These are phyloP conservation scores for Circinella minor DNA, from an alignment of 371 early-diverging fungal species.

Conservation along the genomic window DNA sequence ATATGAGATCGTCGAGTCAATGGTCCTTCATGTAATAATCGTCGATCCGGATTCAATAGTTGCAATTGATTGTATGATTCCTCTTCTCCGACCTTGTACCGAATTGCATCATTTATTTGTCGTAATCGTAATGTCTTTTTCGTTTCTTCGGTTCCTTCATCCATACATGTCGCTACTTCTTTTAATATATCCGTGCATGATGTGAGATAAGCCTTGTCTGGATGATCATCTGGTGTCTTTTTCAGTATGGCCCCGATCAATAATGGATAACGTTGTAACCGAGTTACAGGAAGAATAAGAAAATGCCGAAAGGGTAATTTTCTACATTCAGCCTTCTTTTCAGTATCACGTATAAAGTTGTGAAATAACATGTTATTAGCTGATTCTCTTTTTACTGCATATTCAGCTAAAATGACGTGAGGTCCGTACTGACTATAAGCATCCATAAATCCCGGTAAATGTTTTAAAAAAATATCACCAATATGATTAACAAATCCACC, in stretches of 20 bases:
- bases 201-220: slow-evolving; percentile 68
- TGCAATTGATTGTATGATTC: slow-evolving; percentile 43
- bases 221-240: slow-evolving; percentile 78
- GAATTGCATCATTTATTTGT: slow-evolving; percentile 28
- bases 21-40: slow-evolving; percentile 79
- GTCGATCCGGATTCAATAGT: slow-evolving; percentile 68
- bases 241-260: slow-evolving; percentile 82
- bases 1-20: slow-evolving; percentile 69
- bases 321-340: slow-evolving; percentile 60
- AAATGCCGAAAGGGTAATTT: slow-evolving; percentile 61
- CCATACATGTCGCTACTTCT: slow-evolving; percentile 58
- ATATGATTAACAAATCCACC: slow-evolving; percentile 75
- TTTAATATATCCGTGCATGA: slow-evolving; percentile 67
- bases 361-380: slow-evolving; percentile 63
- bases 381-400: slow-evolving; percentile 75
- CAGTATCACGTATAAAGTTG: slow-evolving; percentile 71
- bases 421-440: slow-evolving; percentile 85
- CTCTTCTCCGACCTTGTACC: slow-evolving; percentile 17
- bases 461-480: slow-evolving; percentile 81
- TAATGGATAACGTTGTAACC: slow-evolving; percentile 87
- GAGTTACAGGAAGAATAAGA: slow-evolving; percentile 70
- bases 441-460: slow-evolving; percentile 64
- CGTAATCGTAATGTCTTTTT: slow-evolving; percentile 22
- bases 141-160: slow-evolving; percentile 24
- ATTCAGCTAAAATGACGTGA: slow-evolving; percentile 78